Base-by-base conservation (phyloP, 176 grass and related monocot species). In the Avena eriantha region DNA sequence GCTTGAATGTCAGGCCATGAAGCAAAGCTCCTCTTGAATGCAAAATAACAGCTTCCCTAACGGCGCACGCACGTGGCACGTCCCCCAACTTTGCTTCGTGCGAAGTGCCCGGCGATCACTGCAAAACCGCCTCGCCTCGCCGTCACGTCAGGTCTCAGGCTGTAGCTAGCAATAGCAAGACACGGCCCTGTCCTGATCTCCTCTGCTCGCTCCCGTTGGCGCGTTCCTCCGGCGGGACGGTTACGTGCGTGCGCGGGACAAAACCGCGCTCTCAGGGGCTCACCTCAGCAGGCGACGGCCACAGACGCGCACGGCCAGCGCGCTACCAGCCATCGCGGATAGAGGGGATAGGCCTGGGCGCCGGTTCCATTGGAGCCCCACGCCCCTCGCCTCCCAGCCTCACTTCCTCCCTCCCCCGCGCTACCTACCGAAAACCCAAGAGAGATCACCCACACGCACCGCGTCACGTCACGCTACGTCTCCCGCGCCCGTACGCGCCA, bases 321-420 rank as follows among this genome's bases (percentile, higher is more conserved):
- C 43, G 71, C 71, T 36, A 76, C 82, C 81, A 86, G 72, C 68
- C 85, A 84, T 75, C 86, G 60, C 77, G 90, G 90, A 88, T 85
- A 88, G 90, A 87, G n/a, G 41, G 31, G 90, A 91, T 85, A 88
- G 86, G 90, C 82, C 81, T 91, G 15, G 41, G 5, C 36, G 81
- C 39, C 57, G 34, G 68, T 85, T 91, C 89, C 77, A 13, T 91
- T 88, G 90, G 90, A 91, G 59, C 70, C 84, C 90, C 85, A 16
- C 9, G 3, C 71, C 77, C 77, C 82, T 72, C 2, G 23, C 10
- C 53, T 88, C 86, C 86, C 86, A 88, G 82, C 90, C 90, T 82
- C 82, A 78, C 71, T 65, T 88, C 60, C 17, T 19, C 21, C 18
- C 54, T 65, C 85, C 51, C 17, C 14, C 77, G 6, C 55, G 55